Conservation (phyloP, 2,329 filamentous ascomycete species). For the Alternaria triticina region DNA sequence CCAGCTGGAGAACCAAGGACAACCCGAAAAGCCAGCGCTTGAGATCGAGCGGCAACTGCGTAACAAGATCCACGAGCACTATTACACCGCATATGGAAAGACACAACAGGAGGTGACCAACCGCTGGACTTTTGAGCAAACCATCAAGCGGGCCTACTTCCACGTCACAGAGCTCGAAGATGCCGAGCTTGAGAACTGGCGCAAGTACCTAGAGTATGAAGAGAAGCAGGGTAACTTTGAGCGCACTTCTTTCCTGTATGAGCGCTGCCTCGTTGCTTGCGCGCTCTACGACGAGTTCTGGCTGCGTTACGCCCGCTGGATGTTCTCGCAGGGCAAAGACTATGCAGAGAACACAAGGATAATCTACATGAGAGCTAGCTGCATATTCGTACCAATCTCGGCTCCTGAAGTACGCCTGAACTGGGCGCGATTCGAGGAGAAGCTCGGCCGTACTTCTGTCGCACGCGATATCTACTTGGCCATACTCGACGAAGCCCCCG, state of each 20-base stretch:
- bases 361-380: slow-evolving; percentile 88
- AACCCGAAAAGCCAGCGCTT: slow-evolving; percentile 68
- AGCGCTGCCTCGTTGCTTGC: slow-evolving; percentile 89
- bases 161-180: slow-evolving; percentile 93
- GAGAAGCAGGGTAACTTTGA: slow-evolving; percentile 80
- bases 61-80: slow-evolving; percentile 77
- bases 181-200: slow-evolving; percentile 85
- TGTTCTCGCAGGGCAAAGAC: slow-evolving; percentile 75
- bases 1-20: slow-evolving; percentile 64
- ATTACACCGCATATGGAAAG: slow-evolving; percentile 78
- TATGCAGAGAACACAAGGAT: slow-evolving; percentile 78
- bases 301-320: slow-evolving; percentile 97
- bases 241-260: slow-evolving; percentile 83
- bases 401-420: slow-evolving; percentile 83
- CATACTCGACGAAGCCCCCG: slow-evolving; percentile 76
- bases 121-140: slow-evolving; percentile 92
- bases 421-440: slow-evolving; percentile 95
- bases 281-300: slow-evolving; percentile 98
- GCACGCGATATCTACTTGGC: slow-evolving; percentile 85
- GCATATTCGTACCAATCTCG: slow-evolving; percentile 84
- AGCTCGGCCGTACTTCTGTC: slow-evolving; percentile 74
- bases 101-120: slow-evolving; percentile 90
- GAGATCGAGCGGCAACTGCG: slow-evolving; percentile 87
- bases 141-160: slow-evolving; percentile 96
- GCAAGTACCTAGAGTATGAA: slow-evolving; percentile 95